Evolutionary conservation across 202 grass and related monocot species (phyloP), one percentile per base, ranked within the genome.

Genomic region (Schoenoplectus tabernaemontani): DNA sequence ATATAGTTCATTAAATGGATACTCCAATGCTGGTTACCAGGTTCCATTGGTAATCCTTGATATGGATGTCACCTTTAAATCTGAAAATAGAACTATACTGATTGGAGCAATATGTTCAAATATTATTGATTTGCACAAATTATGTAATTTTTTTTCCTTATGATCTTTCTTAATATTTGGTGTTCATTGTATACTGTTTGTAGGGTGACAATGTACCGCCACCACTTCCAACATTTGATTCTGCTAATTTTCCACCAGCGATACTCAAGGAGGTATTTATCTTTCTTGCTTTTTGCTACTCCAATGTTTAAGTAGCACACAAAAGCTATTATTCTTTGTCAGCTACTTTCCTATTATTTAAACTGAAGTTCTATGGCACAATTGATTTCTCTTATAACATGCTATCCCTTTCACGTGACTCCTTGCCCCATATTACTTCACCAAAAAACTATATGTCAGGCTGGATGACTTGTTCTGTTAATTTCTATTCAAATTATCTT

Each of bases 241-340:
- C 93, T 71, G 84, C 90, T 80, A 82, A 77, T 34, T 90, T 96
- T 46, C 88, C 90, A 1, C 9, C 77, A 1, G 93, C 92, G 83
- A 90, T 92, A 76, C 86, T 96, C 42, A 91, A 95, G 87, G 92
- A 99, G 92, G 96, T 99, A 99, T 47, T 64, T 62, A 58, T 68
- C 47, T 77, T 54, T 64, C 60, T 77, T 77, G 59, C 16, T 39
- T 19, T 56, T 84, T 84, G 20, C 71, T 39, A 37, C 39, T 48
- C n/a, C 37, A n/a, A 61, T 24, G 33, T 76, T 53, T 38, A 13
- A 24, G 67, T 74, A 30, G 8, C 26, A 63, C 36, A 13, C 42
- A 30, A 65, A 37, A 65, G 12, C 77, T 28, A 65, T 64, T 60
- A 64, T 64, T 23, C 17, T 13, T 20, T 26, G 11, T 51, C 58